A percentile compares a stretch with the other conserved stretches of the same genome.
Evolutionary conservation across 495 filamentous ascomycete genomes (phyloP).

Genomic region (Annulohypoxylon stygium): DNA sequence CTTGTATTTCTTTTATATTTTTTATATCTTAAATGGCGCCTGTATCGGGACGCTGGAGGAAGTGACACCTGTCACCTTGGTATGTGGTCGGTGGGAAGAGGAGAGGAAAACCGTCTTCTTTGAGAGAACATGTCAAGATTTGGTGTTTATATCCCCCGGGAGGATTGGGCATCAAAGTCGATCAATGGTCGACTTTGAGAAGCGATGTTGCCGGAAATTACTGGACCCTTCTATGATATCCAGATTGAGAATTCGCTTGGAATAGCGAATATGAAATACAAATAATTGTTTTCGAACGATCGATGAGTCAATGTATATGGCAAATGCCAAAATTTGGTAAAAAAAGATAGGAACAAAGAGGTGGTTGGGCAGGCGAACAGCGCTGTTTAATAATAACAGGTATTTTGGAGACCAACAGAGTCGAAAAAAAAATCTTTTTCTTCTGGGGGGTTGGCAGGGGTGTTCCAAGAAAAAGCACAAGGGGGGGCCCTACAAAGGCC

Average conservation of each 20-base stretch:
- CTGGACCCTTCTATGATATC: conserved; percentile 47
- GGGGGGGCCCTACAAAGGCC: conserved; percentile 37
- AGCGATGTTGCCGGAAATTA: conserved; percentile 48
- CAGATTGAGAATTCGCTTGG: conserved; percentile 46
- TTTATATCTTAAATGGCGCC: conserved; percentile 53
- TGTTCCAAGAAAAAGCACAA: conserved; percentile 18
- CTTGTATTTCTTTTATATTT: conserved; percentile 42
- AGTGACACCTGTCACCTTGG: conserved; percentile 67
- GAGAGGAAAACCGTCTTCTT: conserved; percentile 62
- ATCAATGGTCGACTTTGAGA: conserved; percentile 45
- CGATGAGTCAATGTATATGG: conserved; percentile 51
- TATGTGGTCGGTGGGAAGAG: conserved; percentile 68
- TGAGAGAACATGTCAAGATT: conserved; percentile 64
- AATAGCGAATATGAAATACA: conserved; percentile 37
- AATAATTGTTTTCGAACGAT: conserved; percentile 40
- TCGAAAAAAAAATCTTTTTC: conserved; percentile 42
- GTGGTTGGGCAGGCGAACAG: conserved; percentile 51
- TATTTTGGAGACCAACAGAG: conserved; percentile 43
- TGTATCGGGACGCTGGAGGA: conserved; percentile 62
- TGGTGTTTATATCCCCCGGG: conserved; percentile 55
- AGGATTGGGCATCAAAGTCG: conserved; percentile 52
- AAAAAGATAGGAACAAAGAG: conserved; percentile 33
- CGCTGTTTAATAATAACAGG: conserved; percentile 49
- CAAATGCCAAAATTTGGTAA: conserved; percentile 52
- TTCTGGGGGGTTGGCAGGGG: conserved; percentile 30